A percentile compares a stretch with the other conserved stretches of the same genome.
These are phyloP conservation scores for Rhinocladiella similis DNA, from an alignment of 2,329 filamentous ascomycete genomes.

Conservation along the genomic window DNA sequence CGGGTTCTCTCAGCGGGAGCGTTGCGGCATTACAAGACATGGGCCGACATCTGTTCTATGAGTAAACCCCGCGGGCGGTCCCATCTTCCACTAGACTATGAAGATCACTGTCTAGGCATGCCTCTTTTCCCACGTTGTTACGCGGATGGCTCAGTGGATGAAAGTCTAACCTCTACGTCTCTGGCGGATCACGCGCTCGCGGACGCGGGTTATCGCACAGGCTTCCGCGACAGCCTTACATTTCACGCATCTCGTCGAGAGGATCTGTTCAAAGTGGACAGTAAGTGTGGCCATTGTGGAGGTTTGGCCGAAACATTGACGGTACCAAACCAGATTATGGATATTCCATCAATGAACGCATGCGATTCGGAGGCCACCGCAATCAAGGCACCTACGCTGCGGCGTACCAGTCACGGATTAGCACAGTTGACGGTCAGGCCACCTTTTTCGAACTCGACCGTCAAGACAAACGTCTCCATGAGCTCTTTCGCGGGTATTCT, in stretches of 20 bases:
- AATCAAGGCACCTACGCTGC: too few relatives aligned
- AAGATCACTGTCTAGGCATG: background rate
- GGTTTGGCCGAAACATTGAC: background rate
- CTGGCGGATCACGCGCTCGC: constrained; percentile 5
- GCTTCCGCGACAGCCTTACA: constrained; percentile 8
- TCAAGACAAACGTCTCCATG: background rate
- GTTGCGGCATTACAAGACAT: constrained; percentile 5
- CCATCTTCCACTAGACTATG: background rate
- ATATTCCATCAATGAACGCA: too few relatives aligned
- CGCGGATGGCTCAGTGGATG: constrained; percentile 1
- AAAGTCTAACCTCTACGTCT: constrained; percentile 1
- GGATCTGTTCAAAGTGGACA: constrained; percentile 10
- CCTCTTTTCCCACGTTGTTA: constrained; percentile 39
- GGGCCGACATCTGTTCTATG: constrained; percentile 5
- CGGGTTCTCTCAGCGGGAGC: too few relatives aligned
- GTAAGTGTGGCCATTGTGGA: background rate
- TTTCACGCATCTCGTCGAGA: constrained; percentile 12
- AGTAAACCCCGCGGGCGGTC: background rate
- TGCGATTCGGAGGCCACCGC: too few relatives aligned
- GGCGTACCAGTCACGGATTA: too few relatives aligned
- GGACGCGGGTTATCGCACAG: constrained; percentile 4
- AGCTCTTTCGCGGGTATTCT: background rate
- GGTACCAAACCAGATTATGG: background rate
- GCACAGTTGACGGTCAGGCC: constrained; percentile 6
- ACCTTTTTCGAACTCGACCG: constrained; percentile 9